Base-by-base conservation (phyloP, 495 filamentous ascomycete genomes). In the Podospora sp. region DNA sequence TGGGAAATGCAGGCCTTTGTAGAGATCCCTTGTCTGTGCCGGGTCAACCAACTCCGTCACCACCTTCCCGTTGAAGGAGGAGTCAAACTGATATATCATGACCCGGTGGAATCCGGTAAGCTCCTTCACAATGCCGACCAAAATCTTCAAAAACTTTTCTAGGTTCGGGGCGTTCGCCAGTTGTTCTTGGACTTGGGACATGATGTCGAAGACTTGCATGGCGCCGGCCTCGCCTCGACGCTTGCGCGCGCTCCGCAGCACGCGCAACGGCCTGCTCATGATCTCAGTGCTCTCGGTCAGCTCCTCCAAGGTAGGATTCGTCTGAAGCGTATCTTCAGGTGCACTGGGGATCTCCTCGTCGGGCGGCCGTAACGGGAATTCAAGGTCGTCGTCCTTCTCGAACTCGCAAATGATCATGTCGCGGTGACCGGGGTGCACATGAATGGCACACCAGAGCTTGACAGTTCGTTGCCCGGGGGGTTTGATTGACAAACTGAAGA, bases 151-250 rank as follows among this genome's bases (percentile, higher is more conserved):
- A 64, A 94, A 91, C 18, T 61, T 76, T 12, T 90, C 88, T 8
- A 95, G 78, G 65, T 84, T 88, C 29, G 87, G 82, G 8, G 92
- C 89, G 9, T 85, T 86, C 22, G 90, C 84, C 21, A 95, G 80
- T 73, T 91, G 90, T 68, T 92, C 91, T 73, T 94, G 89, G 59
- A 91, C 91, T 78, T 92, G 95, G 66, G 85, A 91, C 85, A 97
- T 90, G 65, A 97, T 91, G 75, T 93, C 94, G 74, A 96, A 96
- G 7, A 96, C 92, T 72, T 96, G 92, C 92, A 97, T 96, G 0
- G 91, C 89, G 40, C 92, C 92, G 21, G 92, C 91, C 71, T 97
- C 93, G 16, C 93, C 93, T 70, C 85, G 89, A 55, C 89, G 77
- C 66, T 91, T 89, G 7, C 92, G 85, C 0, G 92, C 90, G 76